phyloP scores from a whole-genome alignment of 192 early-diverging fungal genomes.

The Gonapodya prolifera region DNA sequence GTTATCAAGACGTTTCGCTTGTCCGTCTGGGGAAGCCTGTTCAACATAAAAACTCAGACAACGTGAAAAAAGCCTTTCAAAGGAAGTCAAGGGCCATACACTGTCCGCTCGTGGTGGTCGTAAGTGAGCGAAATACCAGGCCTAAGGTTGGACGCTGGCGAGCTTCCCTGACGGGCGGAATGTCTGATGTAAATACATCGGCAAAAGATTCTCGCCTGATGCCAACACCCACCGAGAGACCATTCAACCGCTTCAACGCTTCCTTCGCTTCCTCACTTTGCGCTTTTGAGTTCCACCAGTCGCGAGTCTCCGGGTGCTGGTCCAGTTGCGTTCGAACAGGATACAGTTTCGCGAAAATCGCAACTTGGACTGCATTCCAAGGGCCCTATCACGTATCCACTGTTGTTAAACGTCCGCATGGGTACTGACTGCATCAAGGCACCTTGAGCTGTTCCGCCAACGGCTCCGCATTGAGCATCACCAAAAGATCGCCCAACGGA shows the following conservation, averaged over 20 bases:
- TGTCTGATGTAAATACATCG: background rate
- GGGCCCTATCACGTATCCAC: background rate
- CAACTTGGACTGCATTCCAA: background rate
- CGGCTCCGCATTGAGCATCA: background rate
- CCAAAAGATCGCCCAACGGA: background rate
- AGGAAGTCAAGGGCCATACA: too few relatives aligned
- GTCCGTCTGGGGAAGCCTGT: slow-evolving; percentile 44
- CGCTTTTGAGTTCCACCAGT: background rate
- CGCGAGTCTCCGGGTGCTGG: background rate
- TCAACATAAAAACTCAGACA: too few relatives aligned
- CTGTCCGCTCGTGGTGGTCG: background rate
- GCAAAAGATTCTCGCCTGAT: background rate
- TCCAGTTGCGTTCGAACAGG: background rate
- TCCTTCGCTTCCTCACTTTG: background rate
- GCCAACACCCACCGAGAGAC: background rate
- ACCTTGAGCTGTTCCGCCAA: background rate
- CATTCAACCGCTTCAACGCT: background rate
- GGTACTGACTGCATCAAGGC: background rate
- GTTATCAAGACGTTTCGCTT: slow-evolving; percentile 88
- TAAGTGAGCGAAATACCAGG: background rate
- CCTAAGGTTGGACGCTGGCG: background rate
- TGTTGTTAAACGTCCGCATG: background rate
- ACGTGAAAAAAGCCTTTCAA: background rate
- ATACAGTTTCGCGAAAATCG: background rate
- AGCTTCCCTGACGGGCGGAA: background rate